Percentiles rank a stretch among this genome's conserved stretches.
These are phyloP conservation scores for Astragalus glycyphyllos DNA, from an alignment of 306 rosid species.

Conservation along the genomic window DNA sequence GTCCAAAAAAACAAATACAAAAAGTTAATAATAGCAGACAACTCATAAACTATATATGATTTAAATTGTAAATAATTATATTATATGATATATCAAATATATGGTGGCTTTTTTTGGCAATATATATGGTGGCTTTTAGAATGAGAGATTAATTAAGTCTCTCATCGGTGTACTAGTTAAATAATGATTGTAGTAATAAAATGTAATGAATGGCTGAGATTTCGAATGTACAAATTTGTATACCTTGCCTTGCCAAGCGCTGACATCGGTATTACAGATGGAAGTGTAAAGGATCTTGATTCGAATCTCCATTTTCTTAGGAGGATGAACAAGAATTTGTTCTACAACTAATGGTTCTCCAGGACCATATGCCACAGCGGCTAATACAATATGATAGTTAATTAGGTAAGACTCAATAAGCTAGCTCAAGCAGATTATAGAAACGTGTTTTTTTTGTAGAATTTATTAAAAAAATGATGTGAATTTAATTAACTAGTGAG, in stretches of 20 bases:
- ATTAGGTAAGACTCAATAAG: not conserved
- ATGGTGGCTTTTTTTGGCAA: too few species aligned
- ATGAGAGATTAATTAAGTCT: too few species aligned
- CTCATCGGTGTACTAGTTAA: too few species aligned
- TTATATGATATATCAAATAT: too few species aligned
- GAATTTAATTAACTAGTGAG: too few species aligned
- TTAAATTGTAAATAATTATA: not conserved
- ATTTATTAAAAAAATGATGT: too few species aligned
- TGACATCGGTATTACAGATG: conserved; percentile 82
- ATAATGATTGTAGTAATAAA: too few species aligned
- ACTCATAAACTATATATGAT: not conserved
- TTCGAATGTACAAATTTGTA: not conserved
- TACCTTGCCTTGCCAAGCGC: conserved; percentile 81
- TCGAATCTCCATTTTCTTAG: conserved; percentile 79
- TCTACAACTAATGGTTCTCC: conserved; percentile 72
- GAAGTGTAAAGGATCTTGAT: conserved; percentile 79
- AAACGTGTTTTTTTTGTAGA: too few species aligned
- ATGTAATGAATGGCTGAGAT: too few species aligned
- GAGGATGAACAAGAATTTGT: conserved; percentile 69
- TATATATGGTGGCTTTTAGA: too few species aligned
- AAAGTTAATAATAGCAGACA: not conserved
- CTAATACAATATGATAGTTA: conserved; percentile 33
- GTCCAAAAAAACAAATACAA: too few species aligned
- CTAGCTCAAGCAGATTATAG: too few species aligned
- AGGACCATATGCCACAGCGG: conserved; percentile 77